A percentile compares a stretch with the other conserved stretches of the same genome.
Evolutionary conservation across 768 basidiomycete genomes (phyloP).

Genomic region (Stropharia rugosoannulata): DNA sequence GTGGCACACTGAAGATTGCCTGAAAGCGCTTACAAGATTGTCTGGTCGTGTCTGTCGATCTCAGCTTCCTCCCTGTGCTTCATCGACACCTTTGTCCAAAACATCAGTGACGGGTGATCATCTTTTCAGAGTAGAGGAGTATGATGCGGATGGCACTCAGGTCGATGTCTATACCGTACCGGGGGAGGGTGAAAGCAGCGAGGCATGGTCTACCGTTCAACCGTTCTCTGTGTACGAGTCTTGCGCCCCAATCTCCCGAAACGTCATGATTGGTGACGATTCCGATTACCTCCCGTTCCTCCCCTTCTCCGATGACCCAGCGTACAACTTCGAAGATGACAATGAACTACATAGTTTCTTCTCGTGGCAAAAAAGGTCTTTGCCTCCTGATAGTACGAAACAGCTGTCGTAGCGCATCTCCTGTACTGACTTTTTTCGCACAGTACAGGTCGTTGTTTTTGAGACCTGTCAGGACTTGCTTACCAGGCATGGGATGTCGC

Average conservation of each 20-base stretch:
- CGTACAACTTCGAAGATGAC: slow-evolving; percentile 43
- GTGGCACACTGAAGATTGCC: slow-evolving; percentile 9
- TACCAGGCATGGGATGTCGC: slow-evolving; percentile 32
- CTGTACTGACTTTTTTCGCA: background rate
- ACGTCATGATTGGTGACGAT: slow-evolving; percentile 57
- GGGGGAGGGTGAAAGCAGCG: background rate
- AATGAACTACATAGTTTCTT: slow-evolving; percentile 39
- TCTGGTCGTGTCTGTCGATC: background rate
- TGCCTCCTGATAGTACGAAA: slow-evolving; percentile 36
- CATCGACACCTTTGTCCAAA: background rate
- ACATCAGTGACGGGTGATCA: background rate
- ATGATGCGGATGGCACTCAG: background rate
- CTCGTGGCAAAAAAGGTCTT: slow-evolving; percentile 44
- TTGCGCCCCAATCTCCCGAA: slow-evolving; percentile 50
- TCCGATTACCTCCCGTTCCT: slow-evolving; percentile 55
- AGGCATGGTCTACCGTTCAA: background rate
- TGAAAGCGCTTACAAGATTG: slow-evolving; percentile 2
- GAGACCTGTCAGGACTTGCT: slow-evolving; percentile 48
- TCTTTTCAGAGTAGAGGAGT: background rate
- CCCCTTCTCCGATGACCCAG: slow-evolving; percentile 60
- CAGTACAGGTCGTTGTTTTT: slow-evolving; percentile 50
- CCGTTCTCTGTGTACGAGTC: slow-evolving; percentile 49
- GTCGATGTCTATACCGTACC: background rate
- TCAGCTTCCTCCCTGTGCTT: background rate
- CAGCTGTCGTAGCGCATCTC: background rate